Conservation (phyloP, 441 rosid genomes). For the Euphorbia schlechtendalii region DNA sequence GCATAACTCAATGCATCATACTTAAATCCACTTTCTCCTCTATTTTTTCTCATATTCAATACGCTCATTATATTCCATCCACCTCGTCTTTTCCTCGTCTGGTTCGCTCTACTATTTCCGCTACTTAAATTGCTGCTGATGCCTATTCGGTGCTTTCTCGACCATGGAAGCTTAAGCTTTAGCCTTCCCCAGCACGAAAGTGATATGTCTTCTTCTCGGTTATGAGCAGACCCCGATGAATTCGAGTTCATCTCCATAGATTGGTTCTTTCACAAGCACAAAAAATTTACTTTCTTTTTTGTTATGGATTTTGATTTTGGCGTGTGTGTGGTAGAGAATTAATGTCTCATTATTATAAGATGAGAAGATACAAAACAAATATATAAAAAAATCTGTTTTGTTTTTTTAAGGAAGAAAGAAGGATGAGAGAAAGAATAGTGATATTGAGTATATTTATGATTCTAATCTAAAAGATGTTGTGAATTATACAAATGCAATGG, state of each 20-base stretch:
- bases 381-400: slow-evolving; percentile 6
- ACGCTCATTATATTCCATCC: slow-evolving; percentile 26
- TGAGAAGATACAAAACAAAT: not conserved
- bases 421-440: not conserved
- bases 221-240: slow-evolving; percentile 18
- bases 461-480: too few species aligned
- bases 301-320: not conserved
- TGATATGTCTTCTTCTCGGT: slow-evolving; percentile 18
- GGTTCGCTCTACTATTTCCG: too few species aligned
- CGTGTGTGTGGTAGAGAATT: not conserved
- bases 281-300: too few species aligned
- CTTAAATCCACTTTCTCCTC: slow-evolving; percentile 36
- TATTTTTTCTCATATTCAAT: slow-evolving; percentile 19
- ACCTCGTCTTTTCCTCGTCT: slow-evolving; percentile 1
- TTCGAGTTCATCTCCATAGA: slow-evolving; percentile 15
- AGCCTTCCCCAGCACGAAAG: slow-evolving; percentile 54
- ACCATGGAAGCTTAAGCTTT: slow-evolving; percentile 47
- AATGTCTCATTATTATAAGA: not conserved
- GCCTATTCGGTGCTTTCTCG: slow-evolving; percentile 21
- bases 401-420: not conserved
- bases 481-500: not conserved
- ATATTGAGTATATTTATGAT: too few species aligned
- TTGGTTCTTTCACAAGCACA: not conserved
- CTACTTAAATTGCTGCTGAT: not conserved
- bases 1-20: slow-evolving; percentile 59